phyloP scores from a whole-genome alignment of 2,329 filamentous ascomycete genomes.

The Penicillium sp. region DNA sequence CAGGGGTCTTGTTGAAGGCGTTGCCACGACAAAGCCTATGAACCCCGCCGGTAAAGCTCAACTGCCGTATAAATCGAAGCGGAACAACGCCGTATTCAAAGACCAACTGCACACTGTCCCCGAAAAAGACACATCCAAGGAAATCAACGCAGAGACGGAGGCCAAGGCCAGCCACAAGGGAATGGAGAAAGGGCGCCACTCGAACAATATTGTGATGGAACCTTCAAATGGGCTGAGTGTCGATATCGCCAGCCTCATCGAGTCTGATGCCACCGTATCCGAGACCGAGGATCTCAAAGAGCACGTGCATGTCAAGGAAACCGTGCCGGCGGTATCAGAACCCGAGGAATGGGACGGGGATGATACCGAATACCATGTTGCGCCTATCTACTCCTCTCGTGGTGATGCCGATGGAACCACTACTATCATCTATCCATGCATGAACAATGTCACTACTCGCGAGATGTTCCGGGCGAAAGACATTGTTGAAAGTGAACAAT shows the following conservation, averaged over 20 bases:
- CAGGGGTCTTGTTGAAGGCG: constrained; percentile 33
- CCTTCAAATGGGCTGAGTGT: background rate
- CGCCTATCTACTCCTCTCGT: constrained; percentile 66
- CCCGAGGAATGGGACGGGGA: constrained; percentile 69
- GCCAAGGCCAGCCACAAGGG: constrained; percentile 9
- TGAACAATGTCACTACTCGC: constrained; percentile 48
- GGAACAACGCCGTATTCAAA: constrained; percentile 48
- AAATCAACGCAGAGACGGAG: constrained; percentile 16
- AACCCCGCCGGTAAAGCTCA: constrained; percentile 29
- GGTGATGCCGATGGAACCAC: constrained; percentile 61
- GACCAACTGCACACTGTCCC: constrained; percentile 37
- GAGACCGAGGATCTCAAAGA: constrained; percentile 13
- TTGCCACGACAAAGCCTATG: constrained; percentile 24
- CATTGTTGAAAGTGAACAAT: constrained; percentile 58
- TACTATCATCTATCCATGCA: constrained; percentile 61
- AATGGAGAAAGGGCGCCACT: background rate
- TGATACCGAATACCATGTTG: constrained; percentile 63
- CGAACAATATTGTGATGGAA: constrained; percentile 4
- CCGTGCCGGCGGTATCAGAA: constrained; percentile 37
- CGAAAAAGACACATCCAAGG: constrained; percentile 28
- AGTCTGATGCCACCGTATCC: constrained; percentile 15
- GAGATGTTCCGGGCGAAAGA: constrained; percentile 63
- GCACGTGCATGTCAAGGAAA: constrained; percentile 13
- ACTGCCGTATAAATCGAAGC: constrained; percentile 39
- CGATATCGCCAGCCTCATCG: constrained; percentile 2